phyloP scores from a whole-genome alignment of 164 flowering plant species.

The Stephania cephalantha region DNA sequence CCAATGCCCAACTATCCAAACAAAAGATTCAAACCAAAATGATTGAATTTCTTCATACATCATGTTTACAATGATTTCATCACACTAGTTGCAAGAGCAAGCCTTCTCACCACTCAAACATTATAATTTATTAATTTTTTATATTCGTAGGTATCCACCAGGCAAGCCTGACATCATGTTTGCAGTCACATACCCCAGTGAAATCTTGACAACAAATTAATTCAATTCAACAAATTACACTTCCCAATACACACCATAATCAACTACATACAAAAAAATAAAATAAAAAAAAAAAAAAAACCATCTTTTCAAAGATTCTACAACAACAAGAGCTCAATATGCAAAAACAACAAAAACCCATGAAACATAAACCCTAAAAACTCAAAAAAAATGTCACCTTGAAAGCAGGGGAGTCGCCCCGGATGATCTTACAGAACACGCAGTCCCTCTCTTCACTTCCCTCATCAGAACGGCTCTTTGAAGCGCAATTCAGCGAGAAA shows the following conservation, averaged over 20 bases:
- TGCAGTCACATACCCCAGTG: too few relatives aligned
- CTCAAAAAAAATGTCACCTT: slow-evolving; percentile 33
- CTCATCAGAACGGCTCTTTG: neutral
- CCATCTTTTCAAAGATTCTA: too few relatives aligned
- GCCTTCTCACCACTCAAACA: neutral
- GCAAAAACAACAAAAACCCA: neutral
- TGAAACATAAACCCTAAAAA: neutral
- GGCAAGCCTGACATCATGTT: too few relatives aligned
- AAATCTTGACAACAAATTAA: neutral
- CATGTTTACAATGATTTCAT: neutral
- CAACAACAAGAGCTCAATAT: neutral
- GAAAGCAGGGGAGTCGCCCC: slow-evolving; percentile 63
- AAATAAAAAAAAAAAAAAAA: too few relatives aligned
- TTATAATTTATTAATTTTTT: neutral
- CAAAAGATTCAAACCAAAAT: neutral
- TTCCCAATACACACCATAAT: too few relatives aligned
- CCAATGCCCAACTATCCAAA: neutral
- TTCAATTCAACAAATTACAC: too few relatives aligned
- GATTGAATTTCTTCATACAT: neutral
- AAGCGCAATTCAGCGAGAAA: slow-evolving; percentile 6
- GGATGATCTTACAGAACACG: slow-evolving; percentile 67
- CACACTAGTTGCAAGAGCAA: neutral
- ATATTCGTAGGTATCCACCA: too few relatives aligned
- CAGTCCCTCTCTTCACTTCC: slow-evolving; percentile 31
- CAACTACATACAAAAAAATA: too few relatives aligned